Conservation (phyloP, 176 grass and related monocot genomes). For the Tillandsia leiboldiana region DNA sequence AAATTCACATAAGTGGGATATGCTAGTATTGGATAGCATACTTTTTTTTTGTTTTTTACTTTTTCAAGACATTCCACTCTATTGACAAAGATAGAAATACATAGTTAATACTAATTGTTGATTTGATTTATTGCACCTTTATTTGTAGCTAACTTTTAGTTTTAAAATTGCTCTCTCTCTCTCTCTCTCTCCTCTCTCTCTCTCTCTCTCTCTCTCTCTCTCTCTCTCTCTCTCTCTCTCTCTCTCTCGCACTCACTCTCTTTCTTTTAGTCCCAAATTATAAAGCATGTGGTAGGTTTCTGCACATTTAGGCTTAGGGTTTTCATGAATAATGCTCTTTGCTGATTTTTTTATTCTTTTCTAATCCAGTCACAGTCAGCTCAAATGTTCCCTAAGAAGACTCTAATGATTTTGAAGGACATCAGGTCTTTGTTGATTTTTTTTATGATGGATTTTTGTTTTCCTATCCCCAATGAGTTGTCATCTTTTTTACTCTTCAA, state of each 20-base stretch:
- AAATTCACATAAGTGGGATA: too few relatives aligned
- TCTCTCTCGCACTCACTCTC: not conserved
- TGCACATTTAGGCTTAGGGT: not conserved
- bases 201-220: too few relatives aligned
- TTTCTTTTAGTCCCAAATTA: conserved; percentile 1
- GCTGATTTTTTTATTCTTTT: not conserved
- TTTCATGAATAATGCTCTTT: not conserved
- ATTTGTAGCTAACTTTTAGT: too few relatives aligned
- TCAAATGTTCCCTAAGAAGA: conserved; percentile 56
- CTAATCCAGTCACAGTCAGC: conserved; percentile 68
- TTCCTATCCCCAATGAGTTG: not conserved
- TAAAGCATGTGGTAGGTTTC: not conserved
- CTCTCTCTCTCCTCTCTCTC: too few relatives aligned
- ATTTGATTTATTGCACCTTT: too few relatives aligned
- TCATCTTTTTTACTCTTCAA: conserved; percentile 1
- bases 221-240: too few relatives aligned
- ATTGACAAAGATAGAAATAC: too few relatives aligned
- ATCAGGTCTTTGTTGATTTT: conserved; percentile 35
- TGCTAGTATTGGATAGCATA: too few relatives aligned
- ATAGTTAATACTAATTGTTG: too few relatives aligned
- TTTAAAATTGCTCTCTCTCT: too few relatives aligned
- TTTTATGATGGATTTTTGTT: not conserved
- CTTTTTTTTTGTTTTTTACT: too few relatives aligned
- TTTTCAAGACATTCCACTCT: too few relatives aligned
- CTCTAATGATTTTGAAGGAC: conserved; percentile 60